These are phyloP conservation scores for Aegilops umbellulata DNA, from an alignment of 176 grass and related monocot genomes.

Conservation along the genomic window DNA sequence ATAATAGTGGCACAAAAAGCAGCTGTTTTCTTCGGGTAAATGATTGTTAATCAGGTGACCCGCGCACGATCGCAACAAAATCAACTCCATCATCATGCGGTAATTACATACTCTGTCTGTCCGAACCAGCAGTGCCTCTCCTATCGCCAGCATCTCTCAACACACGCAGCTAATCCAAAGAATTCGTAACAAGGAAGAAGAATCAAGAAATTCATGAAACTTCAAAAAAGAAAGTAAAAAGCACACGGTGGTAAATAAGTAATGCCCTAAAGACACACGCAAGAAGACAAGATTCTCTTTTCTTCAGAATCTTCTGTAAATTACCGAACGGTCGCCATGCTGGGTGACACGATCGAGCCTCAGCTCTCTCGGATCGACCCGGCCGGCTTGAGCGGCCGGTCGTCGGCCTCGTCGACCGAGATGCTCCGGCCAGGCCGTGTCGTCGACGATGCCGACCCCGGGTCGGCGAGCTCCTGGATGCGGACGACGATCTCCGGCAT, in stretches of 20 bases:
- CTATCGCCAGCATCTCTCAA: slow-evolving; percentile 20
- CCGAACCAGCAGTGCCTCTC: neutral
- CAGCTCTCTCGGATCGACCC: slow-evolving; percentile 27
- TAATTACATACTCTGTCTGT: slow-evolving; percentile 25
- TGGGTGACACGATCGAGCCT: neutral
- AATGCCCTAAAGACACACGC: slow-evolving; percentile 2
- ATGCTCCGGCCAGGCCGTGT: slow-evolving; percentile 23
- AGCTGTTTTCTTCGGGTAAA: neutral
- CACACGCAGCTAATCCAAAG: slow-evolving; percentile 20
- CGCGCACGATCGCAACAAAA: slow-evolving; percentile 6
- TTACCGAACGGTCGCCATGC: slow-evolving; percentile 25
- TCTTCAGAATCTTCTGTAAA: slow-evolving; percentile 19
- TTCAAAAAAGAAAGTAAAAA: slow-evolving; percentile 32
- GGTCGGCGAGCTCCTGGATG: slow-evolving; percentile 46
- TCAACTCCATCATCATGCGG: slow-evolving; percentile 21
- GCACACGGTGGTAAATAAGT: slow-evolving; percentile 19
- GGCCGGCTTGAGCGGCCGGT: slow-evolving; percentile 55
- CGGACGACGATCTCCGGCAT: slow-evolving; percentile 62
- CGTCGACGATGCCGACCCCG: neutral
- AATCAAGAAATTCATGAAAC: slow-evolving; percentile 25
- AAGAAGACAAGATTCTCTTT: neutral
- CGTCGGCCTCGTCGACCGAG: slow-evolving; percentile 60
- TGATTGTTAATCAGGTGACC: neutral
- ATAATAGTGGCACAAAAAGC: neutral
- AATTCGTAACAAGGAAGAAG: slow-evolving; percentile 20